Base-by-base conservation (phyloP, 192 early-diverging fungal species). In the Coemansia reversa region DNA sequence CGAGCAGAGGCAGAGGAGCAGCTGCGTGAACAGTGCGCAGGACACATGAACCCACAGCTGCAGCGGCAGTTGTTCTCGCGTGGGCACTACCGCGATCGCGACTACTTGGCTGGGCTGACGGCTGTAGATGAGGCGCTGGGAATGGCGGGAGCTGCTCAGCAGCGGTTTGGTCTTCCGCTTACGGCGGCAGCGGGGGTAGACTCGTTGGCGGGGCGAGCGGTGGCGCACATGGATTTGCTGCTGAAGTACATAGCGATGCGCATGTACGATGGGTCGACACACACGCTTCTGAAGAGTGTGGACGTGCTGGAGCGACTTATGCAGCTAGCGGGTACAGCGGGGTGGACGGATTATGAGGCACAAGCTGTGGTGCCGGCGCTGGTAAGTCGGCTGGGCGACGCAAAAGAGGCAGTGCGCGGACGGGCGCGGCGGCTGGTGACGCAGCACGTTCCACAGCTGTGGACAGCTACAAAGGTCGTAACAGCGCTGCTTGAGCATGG, bases 191-290 rank as follows among this genome's bases (percentile, higher is more conserved):
- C 66, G 0, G 71, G 73, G 20, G 70, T 45, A 29, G 76, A 82
- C 16, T 89, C 91, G 23, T 73, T 91, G 69, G 83, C 74, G 19
- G 59, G 58, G 12, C 84, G 91, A 18, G 90, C 80, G 55, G 62
- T 93, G 8, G 85, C 86, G n/a, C 88, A 89, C 74, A 72, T 85
- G 1, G 94, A 96, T 63, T 62, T 96, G 9, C 65, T 95, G 42
- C 82, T 96, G 35, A 95, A 94, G 60, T 96, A 95, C 65, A 61
- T 92, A 45, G 94, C 92, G 23, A 76, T 96, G 19, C 87, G 94
- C 14, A 92, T 96, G 82, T 92, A 90, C 74, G 94, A 96, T 59
- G 94, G 92, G n/a, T 92, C 89, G 54, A 96, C 94, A 0, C 91
- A 85, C 58, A 91, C 93, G 69, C 77, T 95, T 29, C 83, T 96